A percentile compares a stretch with the other conserved stretches of the same genome.
These are phyloP conservation scores for Leishmania mexicana DNA, from an alignment of 208 protist species.

Conservation along the genomic window DNA sequence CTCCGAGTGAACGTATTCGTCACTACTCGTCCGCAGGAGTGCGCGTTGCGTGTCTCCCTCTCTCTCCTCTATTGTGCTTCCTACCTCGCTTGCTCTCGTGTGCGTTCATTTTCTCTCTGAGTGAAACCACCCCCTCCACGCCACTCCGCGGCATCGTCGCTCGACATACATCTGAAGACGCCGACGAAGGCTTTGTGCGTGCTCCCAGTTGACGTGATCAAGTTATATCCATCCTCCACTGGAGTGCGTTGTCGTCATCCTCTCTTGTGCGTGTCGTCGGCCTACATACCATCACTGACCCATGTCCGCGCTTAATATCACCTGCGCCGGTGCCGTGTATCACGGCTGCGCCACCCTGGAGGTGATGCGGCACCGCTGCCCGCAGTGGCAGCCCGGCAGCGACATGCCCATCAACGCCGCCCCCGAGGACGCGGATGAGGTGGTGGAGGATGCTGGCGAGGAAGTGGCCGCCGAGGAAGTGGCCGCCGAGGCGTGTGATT, in stretches of 20 bases:
- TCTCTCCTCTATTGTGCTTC: neutral
- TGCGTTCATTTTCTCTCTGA: neutral
- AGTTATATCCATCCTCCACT: neutral
- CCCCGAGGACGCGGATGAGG: slow-evolving; percentile 32
- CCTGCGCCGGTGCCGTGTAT: slow-evolving; percentile 73
- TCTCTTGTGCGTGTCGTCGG: neutral
- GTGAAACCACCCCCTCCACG: neutral
- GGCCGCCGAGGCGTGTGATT: neutral
- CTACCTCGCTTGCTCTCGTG: neutral
- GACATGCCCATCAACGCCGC: slow-evolving; percentile 40
- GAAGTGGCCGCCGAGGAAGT: slow-evolving; percentile 27
- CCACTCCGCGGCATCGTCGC: neutral
- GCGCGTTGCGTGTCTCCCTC: neutral
- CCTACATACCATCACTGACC: neutral
- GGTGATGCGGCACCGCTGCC: slow-evolving; percentile 75
- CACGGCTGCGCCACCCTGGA: slow-evolving; percentile 55
- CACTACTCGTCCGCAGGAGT: neutral
- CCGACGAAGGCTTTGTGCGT: neutral
- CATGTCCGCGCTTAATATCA: slow-evolving; percentile 81
- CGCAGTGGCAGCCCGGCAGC: slow-evolving; percentile 66
- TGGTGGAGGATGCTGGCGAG: slow-evolving; percentile 22
- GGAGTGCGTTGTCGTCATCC: neutral
- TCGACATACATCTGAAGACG: neutral
- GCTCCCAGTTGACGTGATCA: neutral
- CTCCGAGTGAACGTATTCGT: neutral